A percentile compares a stretch with the other conserved stretches of the same genome.
Conservation (phyloP, 1,139 yeast species). For the Candida sojae region DNA sequence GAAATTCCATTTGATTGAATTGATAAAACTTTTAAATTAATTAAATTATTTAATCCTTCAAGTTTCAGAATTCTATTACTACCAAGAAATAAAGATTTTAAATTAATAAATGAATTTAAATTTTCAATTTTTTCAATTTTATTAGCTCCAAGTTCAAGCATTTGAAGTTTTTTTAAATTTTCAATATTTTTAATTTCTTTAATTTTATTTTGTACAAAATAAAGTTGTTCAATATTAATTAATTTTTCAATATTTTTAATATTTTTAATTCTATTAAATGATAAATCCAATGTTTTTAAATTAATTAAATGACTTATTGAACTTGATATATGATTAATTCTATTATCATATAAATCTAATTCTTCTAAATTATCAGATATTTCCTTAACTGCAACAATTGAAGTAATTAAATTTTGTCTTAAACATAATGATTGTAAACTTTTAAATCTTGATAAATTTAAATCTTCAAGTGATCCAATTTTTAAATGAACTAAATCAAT, state of each 20-base stretch:
- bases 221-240: constrained; percentile 64
- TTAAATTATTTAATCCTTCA: constrained; percentile 61
- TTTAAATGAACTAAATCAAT: constrained; percentile 81
- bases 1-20: constrained; percentile 85
- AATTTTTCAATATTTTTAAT: constrained; percentile 77
- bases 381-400: constrained; percentile 68
- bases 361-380: constrained; percentile 65
- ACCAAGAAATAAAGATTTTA: constrained; percentile 90
- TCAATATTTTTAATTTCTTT: constrained; percentile 68
- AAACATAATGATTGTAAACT: constrained; percentile 65
- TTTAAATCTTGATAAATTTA: constrained; percentile 60
- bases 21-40: constrained; percentile 72
- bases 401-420: constrained; percentile 81
- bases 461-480: constrained; percentile 64
- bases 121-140: constrained; percentile 66
- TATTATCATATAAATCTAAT: constrained; percentile 87
- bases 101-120: constrained; percentile 50
- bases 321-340: constrained; percentile 81
- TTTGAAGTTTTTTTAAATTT: constrained; percentile 57
- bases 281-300: constrained; percentile 70
- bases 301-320: constrained; percentile 61
- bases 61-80: constrained; percentile 74
- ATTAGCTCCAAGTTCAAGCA: constrained; percentile 92
- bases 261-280: constrained; percentile 87
- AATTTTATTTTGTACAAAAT: constrained; percentile 88